Evolutionary conservation across 495 filamentous ascomycete genomes (phyloP), one percentile per base, ranked within the genome.

Genomic region (Terfezia claveryi): DNA sequence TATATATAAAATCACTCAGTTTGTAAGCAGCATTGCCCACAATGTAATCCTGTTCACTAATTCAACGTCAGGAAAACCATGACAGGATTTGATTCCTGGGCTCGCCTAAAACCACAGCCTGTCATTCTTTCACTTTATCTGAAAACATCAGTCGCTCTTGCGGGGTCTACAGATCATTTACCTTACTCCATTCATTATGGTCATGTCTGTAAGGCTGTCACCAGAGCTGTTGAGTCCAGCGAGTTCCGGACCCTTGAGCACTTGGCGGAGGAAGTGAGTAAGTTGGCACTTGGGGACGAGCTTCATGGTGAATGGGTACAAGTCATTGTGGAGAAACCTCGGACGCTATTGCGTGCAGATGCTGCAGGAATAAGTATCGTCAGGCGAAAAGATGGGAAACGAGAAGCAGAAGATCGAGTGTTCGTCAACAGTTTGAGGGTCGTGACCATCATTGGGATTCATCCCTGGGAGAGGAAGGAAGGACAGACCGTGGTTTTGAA

Each of bases 381-480:
- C 1, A 52, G 37, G 17, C 51, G 59, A 44, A 59, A 54, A 12
- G 54, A 23, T 8, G 50, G 60, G n/a, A 12, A 53, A 14, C 38
- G 38, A 2, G 62, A 60, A 38, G 59, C 55, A 1, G 63, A 65
- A 44, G 63, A 66, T 36, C 54, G 53, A 49, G 63, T 66, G 10
- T 65, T 62, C 38, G 56, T 66, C 23, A 60, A 61, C 55, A 57
- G 62, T 36, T 49, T 66, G 11, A 54, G 63, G 20, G 56, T 66
- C 38, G 63, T 65, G 8, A 65, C 63, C 52, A 73, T 79, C 51
- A 68, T 79, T 54, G 76, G 76, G 0, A 72, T 79, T 7, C 78
- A 79, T 50, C 69, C 72, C 12, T 77, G 77, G 57, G 76, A 79
- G 64, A 61, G 76, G 16, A 61, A 76, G 36, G 74, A 77, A 64